Evolutionary conservation across 371 early-diverging fungal species (phyloP), one percentile per base, ranked within the genome.

Genomic region (Synchytrium microbalum): DNA sequence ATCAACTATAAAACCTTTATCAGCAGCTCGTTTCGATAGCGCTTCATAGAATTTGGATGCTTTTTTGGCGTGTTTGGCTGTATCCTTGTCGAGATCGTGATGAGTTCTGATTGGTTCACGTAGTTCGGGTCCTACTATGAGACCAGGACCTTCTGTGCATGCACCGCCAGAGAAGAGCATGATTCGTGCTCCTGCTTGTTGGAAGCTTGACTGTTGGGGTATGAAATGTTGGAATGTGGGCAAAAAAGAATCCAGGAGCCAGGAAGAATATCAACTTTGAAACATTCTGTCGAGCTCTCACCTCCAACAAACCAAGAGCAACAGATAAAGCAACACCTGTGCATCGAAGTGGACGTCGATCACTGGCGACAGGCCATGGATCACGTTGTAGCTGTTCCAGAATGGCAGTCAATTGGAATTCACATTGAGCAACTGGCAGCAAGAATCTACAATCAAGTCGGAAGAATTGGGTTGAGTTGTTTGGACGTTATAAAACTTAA

Each of bases 131-230:
- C 95, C 88, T 0, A 98, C 95, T 54, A 99, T 91, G 78, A 89
- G 84, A 56, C 99, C 99, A 54, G 99, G 99, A 1, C 99, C 99
- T 69, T 92, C 95, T 0, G 99, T 98, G 52, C 92, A 90, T 29
- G 99, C 92, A 29, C 99, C 99, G 64, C 99, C 99, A 59, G 88
- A 81, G 81, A 99, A 99, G 30, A 99, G 70, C 86, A 99, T 90
- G 70, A 98, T 87, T 60, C 98, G 88, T 5, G 93, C 95, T 24
- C 98, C 96, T 2, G 93, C 88, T 67, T 92, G 92, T 64, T 91
- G 95, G 77, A 90, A 96, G 0, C 93, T 86, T 10, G 88, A 78
- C 86, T 86, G 64, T 52, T n/a, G 31, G 29, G 26, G 29, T 1
- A 72, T 31, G 5, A 19, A 27, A 38, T 60, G 33, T 52, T 2